Evolutionary conservation across 2,329 filamentous ascomycete genomes (phyloP), one percentile per base, ranked within the genome.

Genomic region (Colletotrichum chrysophilum): DNA sequence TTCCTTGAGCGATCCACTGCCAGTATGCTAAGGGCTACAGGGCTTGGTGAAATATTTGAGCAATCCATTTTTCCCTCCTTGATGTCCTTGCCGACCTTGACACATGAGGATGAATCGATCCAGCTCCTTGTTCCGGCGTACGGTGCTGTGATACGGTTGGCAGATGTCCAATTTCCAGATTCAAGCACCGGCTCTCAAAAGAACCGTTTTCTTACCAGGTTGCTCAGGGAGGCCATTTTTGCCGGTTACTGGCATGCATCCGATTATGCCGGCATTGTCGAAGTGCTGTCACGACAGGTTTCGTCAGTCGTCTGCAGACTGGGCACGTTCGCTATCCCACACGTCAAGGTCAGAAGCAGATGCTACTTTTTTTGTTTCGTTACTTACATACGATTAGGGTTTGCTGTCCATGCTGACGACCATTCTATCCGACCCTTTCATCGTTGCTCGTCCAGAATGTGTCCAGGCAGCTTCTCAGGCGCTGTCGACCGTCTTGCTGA

Each of bases 61-160:
- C 90, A 95, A 24, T 90, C 93, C 4, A 84, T 95, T 3, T 89
- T 93, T 78, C 94, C 95, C 1, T 92, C 93, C 43, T 89, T 98
- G n/a, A 88, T 93, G 9, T 94, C 92, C 79, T 88, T 98, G 7
- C 96, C 96, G 1, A 91, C 89, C 14, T 86, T 98, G 56, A 98
- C 95, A 0, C 92, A 94, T 1, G 93, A 95, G 80, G 82, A 88
- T 0, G 94, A 97, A 71, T 94, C 94, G 5, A 81, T 94, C 3
- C 80, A 81, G 2, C 85, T 98, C 4, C 88, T 98, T 2, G 80
- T 83, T 7, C 87, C 89, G 8, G 92, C 94, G 1, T 97, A 96
- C 78, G 87, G 89, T 9, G 92, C 93, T 3, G 87, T 98, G 4
- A 84, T 94, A 21, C 85, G 86, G 1, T 88, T 98, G 7, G 89